A percentile compares a stretch with the other conserved stretches of the same genome.
Evolutionary conservation across 2,329 filamentous ascomycete genomes (phyloP).

Genomic region (Chrysosphaeria jannelii): DNA sequence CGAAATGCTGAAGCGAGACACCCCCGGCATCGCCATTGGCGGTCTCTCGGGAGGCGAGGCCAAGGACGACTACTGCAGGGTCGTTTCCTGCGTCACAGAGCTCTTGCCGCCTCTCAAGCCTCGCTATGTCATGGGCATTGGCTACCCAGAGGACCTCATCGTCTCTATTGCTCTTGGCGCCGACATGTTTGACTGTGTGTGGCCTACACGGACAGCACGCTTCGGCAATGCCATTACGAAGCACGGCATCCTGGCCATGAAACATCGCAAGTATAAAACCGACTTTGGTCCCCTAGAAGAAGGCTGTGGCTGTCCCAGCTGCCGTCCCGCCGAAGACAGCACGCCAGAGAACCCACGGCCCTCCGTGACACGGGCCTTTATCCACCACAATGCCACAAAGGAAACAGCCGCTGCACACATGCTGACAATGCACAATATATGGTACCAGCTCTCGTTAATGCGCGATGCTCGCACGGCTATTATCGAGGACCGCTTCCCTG

Average conservation of each 20-base stretch:
- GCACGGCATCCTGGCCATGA: conserved; percentile 55
- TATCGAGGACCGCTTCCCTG: conserved; percentile 50
- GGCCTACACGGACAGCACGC: conserved; percentile 83
- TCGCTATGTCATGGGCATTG: conserved; percentile 97
- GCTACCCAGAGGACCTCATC: conserved; percentile 84
- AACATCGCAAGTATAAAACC: conserved; percentile 39
- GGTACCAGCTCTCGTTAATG: conserved; percentile 76
- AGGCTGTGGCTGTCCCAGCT: conserved; percentile 55
- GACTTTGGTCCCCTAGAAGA: conserved; percentile 68
- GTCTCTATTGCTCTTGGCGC: conserved; percentile 82
- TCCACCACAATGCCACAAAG: conserved; percentile 76
- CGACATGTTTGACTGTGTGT: conserved; percentile 99
- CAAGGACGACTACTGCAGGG: conserved; percentile 72
- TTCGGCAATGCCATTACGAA: conserved; percentile 86
- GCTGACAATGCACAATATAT: conserved; percentile 84
- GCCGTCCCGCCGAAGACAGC: conserved; percentile 17
- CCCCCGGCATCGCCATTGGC: conserved; percentile 87
- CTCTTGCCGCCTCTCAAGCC: conserved; percentile 73
- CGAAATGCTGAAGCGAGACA: conserved; percentile 72
- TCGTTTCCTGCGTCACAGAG: conserved; percentile 61
- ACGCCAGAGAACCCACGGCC: conserved; percentile 22
- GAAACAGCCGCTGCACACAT: conserved; percentile 73
- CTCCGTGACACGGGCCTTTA: conserved; percentile 62
- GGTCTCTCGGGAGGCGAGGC: conserved; percentile 85
- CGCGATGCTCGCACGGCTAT: conserved; percentile 42